A percentile compares a stretch with the other conserved stretches of the same genome.
Evolutionary conservation across 768 basidiomycete species (phyloP).

Genomic region (Rhizopogon vesiculosus): DNA sequence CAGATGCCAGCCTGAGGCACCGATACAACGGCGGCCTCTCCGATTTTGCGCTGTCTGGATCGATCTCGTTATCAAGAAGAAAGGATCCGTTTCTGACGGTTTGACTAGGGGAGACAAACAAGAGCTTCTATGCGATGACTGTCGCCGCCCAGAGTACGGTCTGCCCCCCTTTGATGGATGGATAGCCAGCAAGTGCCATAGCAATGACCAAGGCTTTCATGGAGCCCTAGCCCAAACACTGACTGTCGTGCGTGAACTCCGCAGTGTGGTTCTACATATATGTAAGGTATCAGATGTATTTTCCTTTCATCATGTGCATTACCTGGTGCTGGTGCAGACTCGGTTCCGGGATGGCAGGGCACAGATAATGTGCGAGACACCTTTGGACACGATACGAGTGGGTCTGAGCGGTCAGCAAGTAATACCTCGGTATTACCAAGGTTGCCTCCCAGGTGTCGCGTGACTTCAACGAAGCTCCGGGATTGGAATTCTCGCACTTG

Average conservation of each 20-base stretch:
- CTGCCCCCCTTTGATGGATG: slow-evolving; percentile 31
- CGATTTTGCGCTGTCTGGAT: neutral
- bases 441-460: slow-evolving; percentile 41
- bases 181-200: too few relatives aligned
- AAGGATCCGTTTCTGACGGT: too few relatives aligned
- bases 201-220: too few relatives aligned
- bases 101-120: neutral
- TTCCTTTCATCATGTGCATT: neutral
- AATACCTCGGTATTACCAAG: slow-evolving; percentile 42
- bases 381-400: slow-evolving; percentile 43
- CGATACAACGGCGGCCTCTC: neutral
- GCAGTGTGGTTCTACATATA: slow-evolving; percentile 42
- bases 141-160: neutral
- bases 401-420: slow-evolving; percentile 36
- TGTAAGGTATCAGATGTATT: slow-evolving; percentile 43
- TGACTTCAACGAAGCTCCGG: slow-evolving; percentile 37
- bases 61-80: neutral
- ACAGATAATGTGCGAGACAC: slow-evolving; percentile 47
- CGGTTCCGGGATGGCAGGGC: slow-evolving; percentile 31
- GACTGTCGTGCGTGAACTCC: slow-evolving; percentile 18
- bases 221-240: too few relatives aligned
- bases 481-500: slow-evolving; percentile 50
- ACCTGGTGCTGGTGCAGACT: neutral
- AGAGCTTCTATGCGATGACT: neutral
- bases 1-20: neutral